Conservation (phyloP, 2,329 filamentous ascomycete species). For the Botrytis tulipae region DNA sequence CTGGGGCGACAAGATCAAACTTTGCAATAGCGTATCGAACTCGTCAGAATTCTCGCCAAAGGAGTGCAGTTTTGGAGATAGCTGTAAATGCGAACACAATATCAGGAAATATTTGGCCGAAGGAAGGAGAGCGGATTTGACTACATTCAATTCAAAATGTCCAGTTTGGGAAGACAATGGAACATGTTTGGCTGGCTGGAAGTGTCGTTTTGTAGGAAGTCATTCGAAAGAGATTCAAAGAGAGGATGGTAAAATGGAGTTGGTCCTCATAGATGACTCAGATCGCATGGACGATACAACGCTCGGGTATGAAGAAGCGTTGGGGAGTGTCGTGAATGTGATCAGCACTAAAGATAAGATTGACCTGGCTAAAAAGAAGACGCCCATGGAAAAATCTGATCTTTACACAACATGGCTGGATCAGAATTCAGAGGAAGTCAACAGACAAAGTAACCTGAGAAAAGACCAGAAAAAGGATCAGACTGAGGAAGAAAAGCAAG, state of each 20-base stretch:
- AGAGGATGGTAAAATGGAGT: conserved; percentile 78
- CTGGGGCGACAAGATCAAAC: conserved; percentile 71
- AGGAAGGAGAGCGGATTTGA: conserved; percentile 76
- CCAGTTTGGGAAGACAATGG: conserved; percentile 77
- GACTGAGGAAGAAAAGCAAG: conserved; percentile 50
- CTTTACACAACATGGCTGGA: conserved; percentile 76
- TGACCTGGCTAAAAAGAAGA: conserved; percentile 69
- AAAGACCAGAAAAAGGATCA: conserved; percentile 43
- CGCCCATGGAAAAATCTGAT: conserved; percentile 70
- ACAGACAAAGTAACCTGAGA: conserved; percentile 48
- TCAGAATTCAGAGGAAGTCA: conserved; percentile 53
- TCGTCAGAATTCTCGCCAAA: conserved; percentile 75
- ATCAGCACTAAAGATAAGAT: conserved; percentile 70
- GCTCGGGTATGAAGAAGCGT: conserved; percentile 45
- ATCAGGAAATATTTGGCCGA: conserved; percentile 80
- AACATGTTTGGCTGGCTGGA: conserved; percentile 83
- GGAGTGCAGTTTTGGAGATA: conserved; percentile 73
- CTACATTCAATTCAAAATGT: conserved; percentile 73
- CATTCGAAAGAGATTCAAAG: conserved; percentile 79
- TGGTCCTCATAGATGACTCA: conserved; percentile 61
- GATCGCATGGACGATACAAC: conserved; percentile 33
- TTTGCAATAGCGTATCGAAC: conserved; percentile 73
- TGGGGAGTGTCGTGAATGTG: conserved; percentile 70
- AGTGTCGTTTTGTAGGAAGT: conserved; percentile 84
- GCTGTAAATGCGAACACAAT: conserved; percentile 80